A percentile compares a stretch with the other conserved stretches of the same genome.
phyloP scores from a whole-genome alignment of 2,329 filamentous ascomycete genomes.

The Lasiodiplodia hormozganensis region DNA sequence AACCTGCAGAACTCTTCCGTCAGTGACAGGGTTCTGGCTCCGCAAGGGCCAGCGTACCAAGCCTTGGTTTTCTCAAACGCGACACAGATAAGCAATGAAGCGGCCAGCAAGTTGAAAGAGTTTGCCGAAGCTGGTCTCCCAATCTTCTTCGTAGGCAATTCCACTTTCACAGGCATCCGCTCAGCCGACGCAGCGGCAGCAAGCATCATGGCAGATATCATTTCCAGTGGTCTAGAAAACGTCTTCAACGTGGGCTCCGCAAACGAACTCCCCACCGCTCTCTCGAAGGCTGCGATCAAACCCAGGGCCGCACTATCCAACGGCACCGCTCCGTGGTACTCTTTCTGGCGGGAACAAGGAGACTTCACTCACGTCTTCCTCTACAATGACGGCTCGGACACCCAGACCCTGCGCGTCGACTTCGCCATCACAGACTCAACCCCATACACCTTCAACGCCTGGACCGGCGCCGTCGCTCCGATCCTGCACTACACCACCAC shows the following conservation, averaged over 20 bases:
- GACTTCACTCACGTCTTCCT: slow-evolving; percentile 39
- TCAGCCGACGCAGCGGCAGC: not conserved
- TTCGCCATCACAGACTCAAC: slow-evolving; percentile 28
- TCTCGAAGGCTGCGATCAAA: slow-evolving; percentile 41
- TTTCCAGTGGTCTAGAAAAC: slow-evolving; percentile 36
- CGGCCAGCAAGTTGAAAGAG: slow-evolving; percentile 42
- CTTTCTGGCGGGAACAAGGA: slow-evolving; percentile 42
- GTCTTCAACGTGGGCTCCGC: slow-evolving; percentile 42
- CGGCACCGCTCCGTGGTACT: slow-evolving; percentile 44
- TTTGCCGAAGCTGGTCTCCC: slow-evolving; percentile 51
- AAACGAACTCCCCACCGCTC: slow-evolving; percentile 41
- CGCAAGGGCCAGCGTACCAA: slow-evolving; percentile 49
- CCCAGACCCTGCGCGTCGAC: slow-evolving; percentile 24
- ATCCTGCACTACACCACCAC: slow-evolving; percentile 43
- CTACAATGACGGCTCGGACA: slow-evolving; percentile 51
- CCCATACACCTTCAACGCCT: slow-evolving; percentile 52
- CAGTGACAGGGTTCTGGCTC: slow-evolving; percentile 45
- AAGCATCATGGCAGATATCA: not conserved
- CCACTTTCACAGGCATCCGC: slow-evolving; percentile 23
- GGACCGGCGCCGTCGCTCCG: slow-evolving; percentile 48
- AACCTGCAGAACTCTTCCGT: slow-evolving; percentile 54
- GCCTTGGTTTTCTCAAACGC: slow-evolving; percentile 52
- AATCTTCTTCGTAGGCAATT: slow-evolving; percentile 46
- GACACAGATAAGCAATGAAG: slow-evolving; percentile 44
- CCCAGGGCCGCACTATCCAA: slow-evolving; percentile 41